Evolutionary conservation across 2,329 filamentous ascomycete species (phyloP).

Genomic region (Aspergillus awamori): DNA sequence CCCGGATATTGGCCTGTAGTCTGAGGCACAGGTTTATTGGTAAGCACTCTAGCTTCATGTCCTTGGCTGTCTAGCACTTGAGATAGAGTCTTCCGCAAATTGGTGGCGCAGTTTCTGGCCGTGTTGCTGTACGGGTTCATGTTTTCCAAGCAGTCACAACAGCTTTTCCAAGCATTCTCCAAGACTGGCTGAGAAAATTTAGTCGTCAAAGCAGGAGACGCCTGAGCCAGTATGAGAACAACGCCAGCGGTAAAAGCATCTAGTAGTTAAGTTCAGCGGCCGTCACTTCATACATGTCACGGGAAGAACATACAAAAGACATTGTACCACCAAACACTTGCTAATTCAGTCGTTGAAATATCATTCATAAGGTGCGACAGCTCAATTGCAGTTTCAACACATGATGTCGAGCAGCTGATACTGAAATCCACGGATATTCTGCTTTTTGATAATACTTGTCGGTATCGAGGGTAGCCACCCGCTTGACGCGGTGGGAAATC

Average conservation of each 20-base stretch:
- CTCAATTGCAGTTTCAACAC: background rate
- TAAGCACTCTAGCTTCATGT: background rate
- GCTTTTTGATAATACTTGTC: background rate
- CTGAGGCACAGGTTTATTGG: background rate
- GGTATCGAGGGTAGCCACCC: background rate
- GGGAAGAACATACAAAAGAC: background rate
- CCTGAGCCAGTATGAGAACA: background rate
- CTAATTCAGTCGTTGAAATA: background rate
- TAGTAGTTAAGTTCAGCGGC: background rate
- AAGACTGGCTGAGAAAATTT: background rate
- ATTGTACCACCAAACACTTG: background rate
- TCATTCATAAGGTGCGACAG: constrained; percentile 1
- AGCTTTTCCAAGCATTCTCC: background rate
- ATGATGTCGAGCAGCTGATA: background rate
- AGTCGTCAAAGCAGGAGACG: background rate
- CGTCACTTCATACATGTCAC: background rate
- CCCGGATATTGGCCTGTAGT: background rate
- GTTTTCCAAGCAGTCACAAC: background rate
- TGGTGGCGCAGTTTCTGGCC: background rate
- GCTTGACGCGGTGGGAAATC: background rate
- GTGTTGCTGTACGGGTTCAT: background rate
- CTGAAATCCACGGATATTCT: background rate
- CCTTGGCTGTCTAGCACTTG: background rate
- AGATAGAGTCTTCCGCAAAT: background rate
- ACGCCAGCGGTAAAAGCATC: background rate